Percentiles rank a stretch among this genome's conserved stretches.
phyloP scores from a whole-genome alignment of 106 monocot genomes.

The Triglochin maritima region DNA sequence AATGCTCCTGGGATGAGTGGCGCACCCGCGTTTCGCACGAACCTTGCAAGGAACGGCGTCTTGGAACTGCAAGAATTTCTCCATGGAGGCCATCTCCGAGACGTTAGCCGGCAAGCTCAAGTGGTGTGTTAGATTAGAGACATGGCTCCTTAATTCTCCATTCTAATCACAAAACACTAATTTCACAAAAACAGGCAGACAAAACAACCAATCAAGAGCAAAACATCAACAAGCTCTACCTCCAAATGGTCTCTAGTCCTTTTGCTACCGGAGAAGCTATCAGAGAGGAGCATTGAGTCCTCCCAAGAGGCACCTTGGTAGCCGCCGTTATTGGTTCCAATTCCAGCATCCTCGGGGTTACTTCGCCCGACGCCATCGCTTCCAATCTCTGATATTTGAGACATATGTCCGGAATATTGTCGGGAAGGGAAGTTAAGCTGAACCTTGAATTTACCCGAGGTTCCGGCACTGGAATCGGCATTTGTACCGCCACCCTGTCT shows the following conservation, averaged over 20 bases:
- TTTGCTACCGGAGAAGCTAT: conserved; percentile 37
- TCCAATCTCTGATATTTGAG: conserved; percentile 63
- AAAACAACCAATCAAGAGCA: neutral
- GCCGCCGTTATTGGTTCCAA: neutral
- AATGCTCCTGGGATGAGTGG: conserved; percentile 14
- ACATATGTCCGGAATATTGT: conserved; percentile 41
- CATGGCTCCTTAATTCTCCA: conserved; percentile 27
- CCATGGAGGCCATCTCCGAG: conserved; percentile 59
- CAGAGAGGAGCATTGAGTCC: conserved; percentile 33
- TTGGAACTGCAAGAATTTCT: conserved; percentile 73
- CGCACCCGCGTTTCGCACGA: conserved; percentile 12
- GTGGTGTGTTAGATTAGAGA: conserved; percentile 36
- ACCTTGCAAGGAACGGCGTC: conserved; percentile 15
- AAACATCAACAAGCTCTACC: conserved; percentile 20
- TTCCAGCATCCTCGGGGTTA: conserved; percentile 31
- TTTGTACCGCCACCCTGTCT: neutral
- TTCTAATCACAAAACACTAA: conserved; percentile 8
- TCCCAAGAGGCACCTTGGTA: conserved; percentile 57
- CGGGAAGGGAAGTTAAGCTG: conserved; percentile 73
- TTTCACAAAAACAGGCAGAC: too few relatives aligned
- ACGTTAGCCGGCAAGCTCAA: conserved; percentile 60
- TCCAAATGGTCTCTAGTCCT: conserved; percentile 36
- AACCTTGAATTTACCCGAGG: conserved; percentile 28
- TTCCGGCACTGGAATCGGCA: conserved; percentile 1
- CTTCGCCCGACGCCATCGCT: conserved; percentile 37